Conservation (phyloP, 1,284 basidiomycete genomes). For the Leccinum angustisporum region DNA sequence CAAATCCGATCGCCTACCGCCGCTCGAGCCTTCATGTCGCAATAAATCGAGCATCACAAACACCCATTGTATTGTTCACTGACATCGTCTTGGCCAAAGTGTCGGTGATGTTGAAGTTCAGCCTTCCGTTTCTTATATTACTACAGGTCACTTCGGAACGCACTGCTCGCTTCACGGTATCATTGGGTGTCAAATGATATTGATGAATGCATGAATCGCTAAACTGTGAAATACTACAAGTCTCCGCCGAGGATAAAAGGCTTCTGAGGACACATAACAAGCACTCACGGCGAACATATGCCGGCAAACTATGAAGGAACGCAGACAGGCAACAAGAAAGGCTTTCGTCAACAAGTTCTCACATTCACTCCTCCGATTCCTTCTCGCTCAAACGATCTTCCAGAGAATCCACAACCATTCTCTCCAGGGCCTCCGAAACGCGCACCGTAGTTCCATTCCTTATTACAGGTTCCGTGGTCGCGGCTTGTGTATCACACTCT, state of each 20-base stretch:
- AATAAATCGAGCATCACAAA: not conserved
- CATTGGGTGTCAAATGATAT: not conserved
- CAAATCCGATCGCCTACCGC: no score
- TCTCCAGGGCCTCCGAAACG: slow-evolving; percentile 25
- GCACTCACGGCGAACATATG: not conserved
- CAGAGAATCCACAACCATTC: slow-evolving; percentile 24
- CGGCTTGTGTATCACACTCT: not conserved
- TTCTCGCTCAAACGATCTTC: slow-evolving; percentile 5
- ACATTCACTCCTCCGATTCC: not conserved
- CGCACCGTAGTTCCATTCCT: slow-evolving; percentile 9
- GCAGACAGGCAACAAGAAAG: not conserved
- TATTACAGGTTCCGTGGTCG: not conserved
- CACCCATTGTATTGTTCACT: not conserved
- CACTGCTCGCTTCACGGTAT: not conserved
- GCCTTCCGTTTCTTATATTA: not conserved
- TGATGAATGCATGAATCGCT: slow-evolving; percentile 5
- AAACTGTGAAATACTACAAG: slow-evolving; percentile 3
- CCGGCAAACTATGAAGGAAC: slow-evolving; percentile 3
- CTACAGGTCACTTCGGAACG: not conserved
- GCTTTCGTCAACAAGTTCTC: not conserved
- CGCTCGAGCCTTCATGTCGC: not conserved
- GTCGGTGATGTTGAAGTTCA: not conserved
- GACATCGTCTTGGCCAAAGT: not conserved
- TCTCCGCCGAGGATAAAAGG: not conserved
- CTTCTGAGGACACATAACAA: not conserved